Evolutionary conservation across 192 early-diverging fungal species (phyloP).

Genomic region (Irineochytrium annulatum): DNA sequence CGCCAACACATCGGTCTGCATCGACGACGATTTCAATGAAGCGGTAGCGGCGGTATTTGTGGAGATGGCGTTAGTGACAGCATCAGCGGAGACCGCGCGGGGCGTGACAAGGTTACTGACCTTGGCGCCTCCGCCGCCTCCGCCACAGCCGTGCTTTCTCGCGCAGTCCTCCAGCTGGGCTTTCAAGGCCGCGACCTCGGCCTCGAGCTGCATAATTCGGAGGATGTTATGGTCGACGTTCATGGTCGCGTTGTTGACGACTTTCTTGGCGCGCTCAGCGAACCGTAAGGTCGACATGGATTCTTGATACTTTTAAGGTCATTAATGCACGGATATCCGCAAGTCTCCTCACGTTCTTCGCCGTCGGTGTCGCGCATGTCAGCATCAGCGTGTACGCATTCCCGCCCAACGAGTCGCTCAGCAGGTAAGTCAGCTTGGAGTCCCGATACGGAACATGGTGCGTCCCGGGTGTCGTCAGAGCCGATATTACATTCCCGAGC

Average conservation of each 20-base stretch:
- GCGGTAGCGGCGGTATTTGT: no score
- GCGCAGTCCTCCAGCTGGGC: not conserved
- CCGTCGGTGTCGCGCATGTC: constrained; percentile 73
- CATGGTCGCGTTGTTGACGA: constrained; percentile 54
- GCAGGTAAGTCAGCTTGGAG: constrained; percentile 75
- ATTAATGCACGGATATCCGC: not conserved
- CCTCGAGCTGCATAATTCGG: not conserved
- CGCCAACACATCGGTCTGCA: no score
- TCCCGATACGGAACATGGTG: constrained; percentile 85
- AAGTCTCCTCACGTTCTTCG: constrained; percentile 18
- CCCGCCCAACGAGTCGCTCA: constrained; percentile 68
- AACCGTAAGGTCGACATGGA: constrained; percentile 90
- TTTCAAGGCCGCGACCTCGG: not conserved
- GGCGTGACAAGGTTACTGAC: no score
- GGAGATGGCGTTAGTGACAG: no score
- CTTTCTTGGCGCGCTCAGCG: constrained; percentile 84
- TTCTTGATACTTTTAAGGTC: constrained; percentile 55
- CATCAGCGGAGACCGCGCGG: no score
- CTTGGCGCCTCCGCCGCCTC: no score
- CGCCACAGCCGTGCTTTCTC: no score
- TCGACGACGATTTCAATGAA: no score
- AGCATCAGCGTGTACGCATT: constrained; percentile 79
- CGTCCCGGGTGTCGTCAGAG: constrained; percentile 60
- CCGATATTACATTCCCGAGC: constrained; percentile 72
- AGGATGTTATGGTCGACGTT: not conserved